Base-by-base conservation (phyloP, 2,329 filamentous ascomycete species). In the Thermoascus crustaceus region DNA sequence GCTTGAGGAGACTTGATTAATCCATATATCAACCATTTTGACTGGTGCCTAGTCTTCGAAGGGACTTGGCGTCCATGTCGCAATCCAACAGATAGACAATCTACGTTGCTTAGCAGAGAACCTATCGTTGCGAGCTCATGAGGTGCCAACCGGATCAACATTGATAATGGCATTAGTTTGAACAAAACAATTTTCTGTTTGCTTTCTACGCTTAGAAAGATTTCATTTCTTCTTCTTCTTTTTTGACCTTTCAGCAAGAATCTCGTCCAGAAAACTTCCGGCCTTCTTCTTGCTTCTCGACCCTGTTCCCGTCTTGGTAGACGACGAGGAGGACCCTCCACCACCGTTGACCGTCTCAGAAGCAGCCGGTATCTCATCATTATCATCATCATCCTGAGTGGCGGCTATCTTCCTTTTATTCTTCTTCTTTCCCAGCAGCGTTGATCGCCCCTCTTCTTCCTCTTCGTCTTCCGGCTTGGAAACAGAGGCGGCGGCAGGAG, bases 211-310 rank as follows among this genome's bases (percentile, higher is more conserved):
- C 14, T 38, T 46, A 34, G 19, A 26, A 36, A 57, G 52, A 25
- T 43, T 46, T 53, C 54, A 59, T 37, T 52, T 58, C 50, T 63
- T 64, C 45, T 64, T 68, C 49, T 69, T 69, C 57, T 74, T 75
- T 44, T 66, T 70, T 5, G 66, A 64, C 37, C 60, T 45, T 31
- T 60, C 49, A n/a, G 57, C 57, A 31, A 67, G 46, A 10, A 77
- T 52, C 43, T 76, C 70, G 50, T 78, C 74, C 16, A 78, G 56
- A 46, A 71, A 76, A 41, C 64, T 74, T 9, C 50, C 59, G 1
- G 58, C 58, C 32, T 64, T 19, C 8, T 36, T 24, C 16, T 36
- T 43, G 21, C 32, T 40, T 29, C 26, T 17, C 7, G 26, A 29
- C 11, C 18, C 26, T 4, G 26, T 9, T 8, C 14, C 26, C 10